These are phyloP conservation scores for Luzula sylvatica DNA, from an alignment of 176 grass and related monocot species.

Conservation along the genomic window DNA sequence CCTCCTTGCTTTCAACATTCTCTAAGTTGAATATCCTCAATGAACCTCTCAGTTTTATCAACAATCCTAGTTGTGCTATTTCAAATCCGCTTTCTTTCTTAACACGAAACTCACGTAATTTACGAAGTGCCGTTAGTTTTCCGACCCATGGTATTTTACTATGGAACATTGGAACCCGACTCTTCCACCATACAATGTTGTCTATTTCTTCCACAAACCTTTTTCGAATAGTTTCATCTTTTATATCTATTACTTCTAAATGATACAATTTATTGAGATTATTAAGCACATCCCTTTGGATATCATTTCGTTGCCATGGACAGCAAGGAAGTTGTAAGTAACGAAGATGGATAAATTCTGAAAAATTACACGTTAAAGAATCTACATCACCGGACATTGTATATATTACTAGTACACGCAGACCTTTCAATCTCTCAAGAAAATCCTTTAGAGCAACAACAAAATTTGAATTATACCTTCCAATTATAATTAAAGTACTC, in stretches of 20 bases:
- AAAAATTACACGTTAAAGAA: background rate
- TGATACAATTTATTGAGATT: background rate
- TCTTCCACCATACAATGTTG: background rate
- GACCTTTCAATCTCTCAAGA: background rate
- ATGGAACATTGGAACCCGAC: too few relatives aligned
- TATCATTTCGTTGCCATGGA: background rate
- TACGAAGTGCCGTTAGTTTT: background rate
- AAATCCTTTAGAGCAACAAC: too few relatives aligned
- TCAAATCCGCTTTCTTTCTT: background rate
- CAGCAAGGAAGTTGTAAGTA: background rate
- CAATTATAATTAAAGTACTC: constrained; percentile 5
- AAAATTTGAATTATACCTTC: background rate
- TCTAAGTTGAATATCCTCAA: background rate
- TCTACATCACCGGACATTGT: background rate
- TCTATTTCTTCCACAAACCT: background rate
- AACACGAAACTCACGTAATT: background rate
- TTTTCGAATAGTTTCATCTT: background rate
- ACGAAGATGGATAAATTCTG: background rate
- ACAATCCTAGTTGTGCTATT: background rate
- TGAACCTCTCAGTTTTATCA: background rate
- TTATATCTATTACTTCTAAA: constrained; percentile 1
- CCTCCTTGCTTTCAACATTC: background rate
- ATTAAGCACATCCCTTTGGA: background rate
- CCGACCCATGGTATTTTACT: background rate
- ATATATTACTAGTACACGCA: background rate